Base-by-base conservation (phyloP, 306 rosid species). In the Urtica urens region DNA sequence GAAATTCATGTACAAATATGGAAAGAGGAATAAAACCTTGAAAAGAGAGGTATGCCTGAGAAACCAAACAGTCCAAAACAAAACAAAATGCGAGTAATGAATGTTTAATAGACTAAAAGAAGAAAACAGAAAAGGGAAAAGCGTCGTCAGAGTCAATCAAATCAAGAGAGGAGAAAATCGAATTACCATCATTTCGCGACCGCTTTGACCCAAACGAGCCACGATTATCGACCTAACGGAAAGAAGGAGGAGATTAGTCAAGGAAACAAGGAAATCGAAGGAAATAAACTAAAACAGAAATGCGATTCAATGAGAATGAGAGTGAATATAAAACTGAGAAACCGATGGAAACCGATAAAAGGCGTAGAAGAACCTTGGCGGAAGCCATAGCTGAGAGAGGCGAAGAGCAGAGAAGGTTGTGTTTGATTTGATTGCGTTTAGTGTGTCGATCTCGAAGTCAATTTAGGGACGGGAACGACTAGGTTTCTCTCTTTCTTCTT, bases 191-290 rank as follows among this genome's bases (percentile, higher is more conserved):
- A 37, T 65, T 64, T 2, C 65, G 60, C 28, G 58, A 65, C 65
- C 75, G 66, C 41, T 73, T 73, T 28, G 79, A 56, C 17, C 66
- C 69, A 14, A 68, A 55, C 9, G 79, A 58, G 49, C 60, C 63
- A 23, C 59, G 79, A 65, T 47, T 64, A 28, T 59, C 66, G 27
- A 60, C 69, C 79, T 68, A 62, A 6, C 12, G n/a, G 1, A 8
- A 20, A 30, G 9, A n/a, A 49, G 3, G n/a, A 16, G 10, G 2
- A 30, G n/a, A n/a, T 20, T 0, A 51, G 10, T n/a, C 4, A 22
- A 34, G 22, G 3, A 12, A 5, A 7, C 26, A 4, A 24, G 19
- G 21, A 41, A 20, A 10, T 12, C 18, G 12, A 10, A 4, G n/a
- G 7, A 41, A n/a, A 2, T 13, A 20, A 41, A 13, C 2, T 11